Evolutionary conservation across 805 yeast species (phyloP).

Genomic region (Wickerhamomyces subpelliculosus): DNA sequence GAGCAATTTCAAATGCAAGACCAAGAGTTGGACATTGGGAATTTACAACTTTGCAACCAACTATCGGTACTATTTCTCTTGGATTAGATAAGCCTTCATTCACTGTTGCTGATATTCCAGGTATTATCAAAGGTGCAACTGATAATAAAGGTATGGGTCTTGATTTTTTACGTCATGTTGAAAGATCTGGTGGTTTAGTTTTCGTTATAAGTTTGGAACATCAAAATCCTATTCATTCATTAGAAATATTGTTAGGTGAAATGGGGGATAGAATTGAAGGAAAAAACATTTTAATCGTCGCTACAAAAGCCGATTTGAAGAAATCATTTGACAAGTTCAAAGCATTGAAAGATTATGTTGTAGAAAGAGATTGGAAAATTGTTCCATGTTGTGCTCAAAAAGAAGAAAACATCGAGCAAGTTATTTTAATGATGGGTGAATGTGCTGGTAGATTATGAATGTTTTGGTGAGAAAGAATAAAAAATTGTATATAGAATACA

Average conservation of each 20-base stretch:
- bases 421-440: constrained; percentile 68
- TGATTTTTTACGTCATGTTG: constrained; percentile 87
- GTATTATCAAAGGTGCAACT: constrained; percentile 84
- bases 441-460: constrained; percentile 21
- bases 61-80: constrained; percentile 76
- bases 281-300: constrained; percentile 70
- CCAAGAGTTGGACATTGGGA: constrained; percentile 97
- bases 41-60: constrained; percentile 89
- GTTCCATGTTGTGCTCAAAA: constrained; percentile 81
- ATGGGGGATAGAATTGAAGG: constrained; percentile 59
- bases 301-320: constrained; percentile 87
- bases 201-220: constrained; percentile 78
- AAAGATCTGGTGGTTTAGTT: constrained; percentile 83
- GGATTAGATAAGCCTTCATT: constrained; percentile 59
- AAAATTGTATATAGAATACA: background rate
- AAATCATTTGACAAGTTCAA: constrained; percentile 42
- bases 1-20: constrained; percentile 82
- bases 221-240: constrained; percentile 57
- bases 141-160: constrained; percentile 87
- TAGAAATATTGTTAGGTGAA: constrained; percentile 58
- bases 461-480: background rate
- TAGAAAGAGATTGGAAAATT: constrained; percentile 48
- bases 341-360: constrained; percentile 38
- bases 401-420: constrained; percentile 63
- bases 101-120: constrained; percentile 97